These are phyloP conservation scores for Marasmius oreades DNA, from an alignment of 1,284 basidiomycete genomes.

Conservation along the genomic window DNA sequence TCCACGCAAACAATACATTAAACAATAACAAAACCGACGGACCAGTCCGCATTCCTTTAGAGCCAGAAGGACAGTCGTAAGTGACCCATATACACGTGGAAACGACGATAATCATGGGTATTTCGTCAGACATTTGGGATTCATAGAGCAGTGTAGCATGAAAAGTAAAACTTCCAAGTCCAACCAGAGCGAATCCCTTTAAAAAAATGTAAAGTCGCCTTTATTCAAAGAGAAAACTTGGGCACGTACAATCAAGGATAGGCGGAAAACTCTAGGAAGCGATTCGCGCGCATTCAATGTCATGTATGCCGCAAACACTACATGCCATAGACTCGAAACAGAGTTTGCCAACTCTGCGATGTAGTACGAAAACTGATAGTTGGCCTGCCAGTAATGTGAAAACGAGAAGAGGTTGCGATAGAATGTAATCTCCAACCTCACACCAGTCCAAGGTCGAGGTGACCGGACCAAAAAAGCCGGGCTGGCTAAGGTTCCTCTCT, in stretches of 20 bases:
- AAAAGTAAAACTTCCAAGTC: conserved; percentile 63
- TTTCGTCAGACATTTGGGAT: conserved; percentile 65
- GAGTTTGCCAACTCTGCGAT: conserved; percentile 66
- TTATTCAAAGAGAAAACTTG: background rate
- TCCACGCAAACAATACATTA: conserved; percentile 55
- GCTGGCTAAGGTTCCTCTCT: conserved; percentile 13
- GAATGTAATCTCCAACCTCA: conserved; percentile 40
- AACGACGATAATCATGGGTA: conserved; percentile 65
- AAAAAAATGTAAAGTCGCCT: too few species aligned
- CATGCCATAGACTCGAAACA: conserved; percentile 56
- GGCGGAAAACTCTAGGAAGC: conserved; percentile 47
- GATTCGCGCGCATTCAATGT: conserved; percentile 33
- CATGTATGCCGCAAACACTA: conserved; percentile 47
- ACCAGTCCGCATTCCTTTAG: conserved; percentile 32
- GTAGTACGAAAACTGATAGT: conserved; percentile 67
- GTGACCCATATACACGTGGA: conserved; percentile 50
- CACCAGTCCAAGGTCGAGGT: conserved; percentile 72
- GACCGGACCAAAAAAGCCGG: conserved; percentile 55
- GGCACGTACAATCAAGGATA: conserved; percentile 45
- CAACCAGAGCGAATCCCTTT: conserved; percentile 59
- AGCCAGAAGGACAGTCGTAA: conserved; percentile 54
- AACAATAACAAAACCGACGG: conserved; percentile 35
- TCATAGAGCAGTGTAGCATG: conserved; percentile 64
- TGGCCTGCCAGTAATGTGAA: conserved; percentile 36
- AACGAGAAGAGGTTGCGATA: background rate